Evolutionary conservation across 208 protist species (phyloP), one percentile per base, ranked within the genome.

Genomic region (Leishmania guyanensis): DNA sequence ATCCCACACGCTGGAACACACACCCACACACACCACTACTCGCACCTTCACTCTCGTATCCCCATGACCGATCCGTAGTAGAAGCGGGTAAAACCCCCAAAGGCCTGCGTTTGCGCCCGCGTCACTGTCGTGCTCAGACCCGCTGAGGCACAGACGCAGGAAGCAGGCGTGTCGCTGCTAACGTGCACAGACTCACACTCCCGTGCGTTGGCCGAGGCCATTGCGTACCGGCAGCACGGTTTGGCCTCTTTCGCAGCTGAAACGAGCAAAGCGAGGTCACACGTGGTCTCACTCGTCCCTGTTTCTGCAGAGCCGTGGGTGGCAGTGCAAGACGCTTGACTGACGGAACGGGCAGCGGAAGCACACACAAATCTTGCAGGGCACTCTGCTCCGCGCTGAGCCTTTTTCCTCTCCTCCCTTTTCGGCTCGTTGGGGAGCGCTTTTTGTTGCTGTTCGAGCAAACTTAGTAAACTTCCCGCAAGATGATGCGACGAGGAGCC

Each of bases 401-500:
- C 36, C 53, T 36, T 39, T n/a, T 4, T 6, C 46, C 54, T 50
- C 3, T 14, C 29, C 2, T 14, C 12, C 8, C 39, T 20, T 10
- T 48, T 12, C 66, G 4, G 39, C 8, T 16, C 36, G 36, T 22
- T 22, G 17, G 5, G 20, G 66, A 29, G 20, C 16, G 20, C 20
- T 5, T 29, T 39, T 71, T 29, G 66, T 14, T 0, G 48, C 22
- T 0, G 8, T 2, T 17, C 20, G 26, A 73, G 46, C 69, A 20
- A 3, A 0, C 14, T 54, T 22, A 65, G 60, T 6, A 8, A 5
- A 22, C 26, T 8, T 12, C 33, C 20, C 66, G 46, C 3, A 84
- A 68, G 50, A 88, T 86, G 94, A 96, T 96, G 91, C 95, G 95
- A 51, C 69, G 93, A 12, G 86, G 88, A 39, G 92, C 90, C 10